Percentiles rank a stretch among this genome's conserved stretches.
Conservation (phyloP, 2,329 filamentous ascomycete species). For the Mollisia scopiformis region DNA sequence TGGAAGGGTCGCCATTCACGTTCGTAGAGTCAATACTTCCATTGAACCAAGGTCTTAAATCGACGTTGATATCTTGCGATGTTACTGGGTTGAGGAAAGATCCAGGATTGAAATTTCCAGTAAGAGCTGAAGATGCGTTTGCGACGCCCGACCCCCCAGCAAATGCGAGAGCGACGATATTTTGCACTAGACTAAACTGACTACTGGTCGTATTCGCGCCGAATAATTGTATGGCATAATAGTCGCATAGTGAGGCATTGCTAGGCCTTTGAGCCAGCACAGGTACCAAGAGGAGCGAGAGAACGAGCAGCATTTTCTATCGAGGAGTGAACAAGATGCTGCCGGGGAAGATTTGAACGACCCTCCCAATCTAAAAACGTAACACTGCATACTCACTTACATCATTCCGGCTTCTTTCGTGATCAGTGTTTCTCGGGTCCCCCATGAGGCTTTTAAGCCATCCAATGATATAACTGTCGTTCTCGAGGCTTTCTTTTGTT, state of each 20-base stretch:
- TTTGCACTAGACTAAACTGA: conserved; percentile 35
- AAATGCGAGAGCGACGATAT: conserved; percentile 37
- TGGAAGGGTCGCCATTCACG: conserved; percentile 31
- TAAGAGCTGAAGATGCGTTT: conserved; percentile 22
- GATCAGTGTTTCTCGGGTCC: too few relatives aligned
- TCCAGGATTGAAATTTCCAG: too few relatives aligned
- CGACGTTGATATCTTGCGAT: conserved; percentile 24
- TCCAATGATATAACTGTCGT: too few relatives aligned
- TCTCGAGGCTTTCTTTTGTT: too few relatives aligned
- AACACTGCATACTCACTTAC: too few relatives aligned
- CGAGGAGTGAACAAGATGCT: too few relatives aligned
- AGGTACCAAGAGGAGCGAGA: too few relatives aligned
- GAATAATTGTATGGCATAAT: conserved; percentile 33
- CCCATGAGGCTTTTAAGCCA: too few relatives aligned
- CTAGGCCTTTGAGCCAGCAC: conserved; percentile 31
- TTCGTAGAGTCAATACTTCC: conserved; percentile 36
- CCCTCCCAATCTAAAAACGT: too few relatives aligned
- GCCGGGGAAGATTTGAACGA: too few relatives aligned
- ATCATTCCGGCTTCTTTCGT: too few relatives aligned
- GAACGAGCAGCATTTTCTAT: too few relatives aligned
- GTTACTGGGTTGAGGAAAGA: conserved; percentile 35
- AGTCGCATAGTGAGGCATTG: conserved; percentile 38
- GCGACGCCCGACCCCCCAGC: conserved; percentile 28
- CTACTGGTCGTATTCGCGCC: conserved; percentile 31
- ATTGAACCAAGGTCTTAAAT: conserved; percentile 38